Conservation (phyloP, 352 stramenopile genomes). For the Pythium oligandrum region DNA sequence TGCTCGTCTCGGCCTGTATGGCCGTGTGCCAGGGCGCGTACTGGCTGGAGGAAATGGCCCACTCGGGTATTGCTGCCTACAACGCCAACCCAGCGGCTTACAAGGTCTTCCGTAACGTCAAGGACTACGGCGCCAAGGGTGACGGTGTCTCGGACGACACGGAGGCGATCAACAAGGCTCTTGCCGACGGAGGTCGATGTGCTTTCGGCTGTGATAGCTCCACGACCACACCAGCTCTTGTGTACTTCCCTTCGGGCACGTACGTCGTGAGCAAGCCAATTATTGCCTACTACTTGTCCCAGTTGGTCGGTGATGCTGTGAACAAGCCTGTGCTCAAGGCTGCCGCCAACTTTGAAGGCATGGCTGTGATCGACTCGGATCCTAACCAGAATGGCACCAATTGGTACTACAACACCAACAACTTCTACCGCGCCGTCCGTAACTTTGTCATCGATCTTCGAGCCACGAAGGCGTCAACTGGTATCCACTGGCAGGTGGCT, state of each 20-base stretch:
- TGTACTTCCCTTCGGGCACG: neutral
- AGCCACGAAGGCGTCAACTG: neutral
- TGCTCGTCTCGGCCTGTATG: neutral
- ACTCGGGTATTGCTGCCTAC: neutral
- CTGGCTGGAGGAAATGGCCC: neutral
- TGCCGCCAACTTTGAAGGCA: neutral
- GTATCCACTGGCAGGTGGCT: neutral
- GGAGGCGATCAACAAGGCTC: neutral
- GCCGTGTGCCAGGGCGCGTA: neutral
- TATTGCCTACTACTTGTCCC: neutral
- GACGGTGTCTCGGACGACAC: neutral
- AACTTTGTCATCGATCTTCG: neutral
- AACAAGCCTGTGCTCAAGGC: neutral
- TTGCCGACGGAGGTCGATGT: neutral
- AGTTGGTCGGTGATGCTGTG: neutral
- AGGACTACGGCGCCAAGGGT: neutral
- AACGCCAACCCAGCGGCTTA: neutral
- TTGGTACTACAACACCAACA: neutral
- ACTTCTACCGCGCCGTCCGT: neutral
- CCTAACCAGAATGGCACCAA: neutral
- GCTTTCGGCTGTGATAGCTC: neutral
- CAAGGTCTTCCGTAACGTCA: neutral
- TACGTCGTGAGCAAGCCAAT: neutral
- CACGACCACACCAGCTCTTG: neutral
- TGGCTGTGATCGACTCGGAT: neutral